Base-by-base conservation (phyloP, 345 rosid species). In the Laguncularia racemosa region DNA sequence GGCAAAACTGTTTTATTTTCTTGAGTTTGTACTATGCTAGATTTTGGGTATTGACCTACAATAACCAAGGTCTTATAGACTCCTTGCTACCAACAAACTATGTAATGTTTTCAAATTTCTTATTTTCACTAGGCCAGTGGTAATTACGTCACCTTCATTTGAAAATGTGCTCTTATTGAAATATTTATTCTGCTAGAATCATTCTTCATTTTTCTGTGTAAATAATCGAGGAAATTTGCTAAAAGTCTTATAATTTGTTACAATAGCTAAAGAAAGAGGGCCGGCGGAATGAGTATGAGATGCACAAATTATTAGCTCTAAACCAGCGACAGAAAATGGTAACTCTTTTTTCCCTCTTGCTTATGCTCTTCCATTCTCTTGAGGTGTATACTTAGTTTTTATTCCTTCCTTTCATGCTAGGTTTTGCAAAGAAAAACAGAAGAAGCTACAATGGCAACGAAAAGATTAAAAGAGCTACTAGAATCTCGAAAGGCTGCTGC, bases 321-420 rank as follows among this genome's bases (percentile, higher is more conserved):
- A 93, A 93, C 78, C 97, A 90, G 66, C 82, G 88, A 67, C 99
- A 93, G 70, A 93, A 93, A 68, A 81, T 87, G 97, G 99, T 93
- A 78, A 74, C 54, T 19, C 18, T 54, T 40, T 44, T 43, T 28
- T 17, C 50, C 50, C 48, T 20, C 55, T 46, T 57, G 10, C 64
- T 58, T 12, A 52, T 44, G 33, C 68, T 56, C 44, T 63, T 20
- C 26, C 58, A 52, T 56, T 54, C 14, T 43, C 13, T 18, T 51
- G 54, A 47, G 44, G 59, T 53, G 11, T 10, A 9, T 33, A 46
- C 45, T 56, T 40, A 58, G 17, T 65, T 14, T 57, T 50, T 52
- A 33, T 38, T 28, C 20, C 57, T 13, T 14, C 26, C 44, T 58
- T 60, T 48, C 28, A 13, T 66, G 20, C 61, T 65, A 93, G 97